Base-by-base conservation (phyloP, 176 grass and related monocot species). In the Musa acuminata region DNA sequence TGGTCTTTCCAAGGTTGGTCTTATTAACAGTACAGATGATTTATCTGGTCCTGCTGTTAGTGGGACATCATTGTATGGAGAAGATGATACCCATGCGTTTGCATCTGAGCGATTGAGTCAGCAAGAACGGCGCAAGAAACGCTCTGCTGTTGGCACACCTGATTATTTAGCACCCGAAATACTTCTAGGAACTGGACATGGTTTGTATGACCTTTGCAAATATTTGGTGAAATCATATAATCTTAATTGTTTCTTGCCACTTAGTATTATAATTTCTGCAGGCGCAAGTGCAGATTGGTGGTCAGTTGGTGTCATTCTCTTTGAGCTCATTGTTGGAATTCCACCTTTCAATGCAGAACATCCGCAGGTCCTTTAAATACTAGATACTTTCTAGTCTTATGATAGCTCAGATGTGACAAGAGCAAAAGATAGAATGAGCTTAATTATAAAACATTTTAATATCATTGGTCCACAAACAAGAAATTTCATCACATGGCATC, bases 281-380 rank as follows among this genome's bases (percentile, higher is more conserved):
- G 96, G 91, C 89, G 79, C 86, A 77, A 99, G 96, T 86, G 96
- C 96, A 48, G 96, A 99, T 99, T 99, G 96, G 96, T 99, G 96
- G 96, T 99, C 96, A 55, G 91, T 99, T 74, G 96, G 96, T 75
- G 87, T 95, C 43, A 95, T 99, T 87, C 89, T 99, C 71, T 99
- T 99, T 84, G 96, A 99, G 77, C 83, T 99, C 51, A 91, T 99
- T 87, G 96, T 99, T 80, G 96, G 96, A 77, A 91, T 99, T 86
- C 96, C 96, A 79, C 96, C 96, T 11, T 99, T 99, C 77, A 99
- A 99, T 75, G 96, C 96, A 54, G 96, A 91, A 87, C 91, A 99
- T 77, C 88, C 96, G 26, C 88, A 99, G 91, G 96, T 91, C 85
- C 64, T 51, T 66, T 81, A 69, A 24, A 69, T 69, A 12, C 25